Base-by-base conservation (phyloP, 345 rosid genomes). In the Citrus mangshanensis region DNA sequence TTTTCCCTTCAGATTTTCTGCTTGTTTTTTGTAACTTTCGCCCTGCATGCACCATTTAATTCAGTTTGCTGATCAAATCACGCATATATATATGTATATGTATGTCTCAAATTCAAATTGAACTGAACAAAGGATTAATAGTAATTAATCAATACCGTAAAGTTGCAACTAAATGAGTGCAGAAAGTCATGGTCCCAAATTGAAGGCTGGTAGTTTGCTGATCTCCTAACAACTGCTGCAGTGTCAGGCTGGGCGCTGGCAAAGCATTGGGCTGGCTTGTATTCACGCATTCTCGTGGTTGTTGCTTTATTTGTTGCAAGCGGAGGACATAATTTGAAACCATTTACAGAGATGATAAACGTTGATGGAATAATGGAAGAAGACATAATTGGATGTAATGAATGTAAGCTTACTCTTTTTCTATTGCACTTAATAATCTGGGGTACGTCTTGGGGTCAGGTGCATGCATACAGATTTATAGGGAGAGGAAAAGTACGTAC, bases 141-240 rank as follows among this genome's bases (percentile, higher is more conserved):
- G 5, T 24, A 32, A 21, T n/a, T 9, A 4, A 24, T 7, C 32
- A 7, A 24, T 75, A 76, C 72, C 63, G 62, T 32, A 24, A 32
- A 76, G 42, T 46, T 19, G 24, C 42, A 51, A 32, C 4, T 51
- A 16, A 64, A 32, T 64, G 61, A 34, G 30, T 65, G 51, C 34
- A 76, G 28, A 51, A 22, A 76, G 32, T 76, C 63, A 51, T 76
- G 5, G 51, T 65, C 40, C 63, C 72, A 76, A 76, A 65, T 46
- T 46, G 51, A 46, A 46, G 51, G 51, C 10, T 46, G 16, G 51
- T 46, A 46, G 51, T 46, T 46, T 24, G 9, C 72, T 51, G 62
- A 76, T 62, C 78, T 55, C 62, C 72, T 65, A 51, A n/a, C 49
- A 32, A 34, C 63, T 7, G 60, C 30, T 7, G 46, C 56, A 46